phyloP scores from a whole-genome alignment of 495 filamentous ascomycete species.

The Saxispiralis lemnorum region DNA sequence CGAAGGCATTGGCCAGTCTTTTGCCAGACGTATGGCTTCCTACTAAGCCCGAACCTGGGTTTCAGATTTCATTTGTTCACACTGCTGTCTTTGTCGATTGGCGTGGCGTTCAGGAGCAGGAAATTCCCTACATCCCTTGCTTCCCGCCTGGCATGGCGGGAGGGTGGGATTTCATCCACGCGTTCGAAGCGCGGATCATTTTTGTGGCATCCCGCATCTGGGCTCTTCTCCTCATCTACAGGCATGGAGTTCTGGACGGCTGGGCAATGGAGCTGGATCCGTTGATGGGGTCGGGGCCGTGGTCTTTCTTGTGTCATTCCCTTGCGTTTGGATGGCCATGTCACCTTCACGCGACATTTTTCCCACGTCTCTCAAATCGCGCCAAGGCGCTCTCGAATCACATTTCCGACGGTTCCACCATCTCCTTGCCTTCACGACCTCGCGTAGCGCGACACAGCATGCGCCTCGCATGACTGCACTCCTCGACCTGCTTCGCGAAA shows the following conservation, averaged over 20 bases:
- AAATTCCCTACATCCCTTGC: not conserved
- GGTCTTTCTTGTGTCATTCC: not conserved
- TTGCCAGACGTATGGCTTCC: conserved; percentile 12
- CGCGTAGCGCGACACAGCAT: not conserved
- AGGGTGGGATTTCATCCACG: too few relatives aligned
- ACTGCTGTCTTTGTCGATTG: not conserved
- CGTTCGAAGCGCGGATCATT: not conserved
- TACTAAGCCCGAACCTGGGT: conserved; percentile 5
- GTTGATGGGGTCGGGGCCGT: not conserved
- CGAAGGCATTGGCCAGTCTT: conserved; percentile 11
- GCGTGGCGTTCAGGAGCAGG: conserved; percentile 1
- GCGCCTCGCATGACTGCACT: not conserved
- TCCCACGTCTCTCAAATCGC: not conserved
- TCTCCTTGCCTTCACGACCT: not conserved
- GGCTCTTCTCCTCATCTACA: not conserved
- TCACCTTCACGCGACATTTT: not conserved
- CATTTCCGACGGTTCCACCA: not conserved
- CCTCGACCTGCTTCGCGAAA: not conserved
- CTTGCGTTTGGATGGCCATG: not conserved
- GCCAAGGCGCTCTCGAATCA: not conserved
- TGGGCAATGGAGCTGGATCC: not conserved
- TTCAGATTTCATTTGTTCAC: not conserved
- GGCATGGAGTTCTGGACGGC: not conserved
- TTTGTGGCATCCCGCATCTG: not conserved
- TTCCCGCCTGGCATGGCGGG: not conserved